phyloP scores from a whole-genome alignment of 352 stramenopile genomes.

The Thalassiosira allenii region DNA sequence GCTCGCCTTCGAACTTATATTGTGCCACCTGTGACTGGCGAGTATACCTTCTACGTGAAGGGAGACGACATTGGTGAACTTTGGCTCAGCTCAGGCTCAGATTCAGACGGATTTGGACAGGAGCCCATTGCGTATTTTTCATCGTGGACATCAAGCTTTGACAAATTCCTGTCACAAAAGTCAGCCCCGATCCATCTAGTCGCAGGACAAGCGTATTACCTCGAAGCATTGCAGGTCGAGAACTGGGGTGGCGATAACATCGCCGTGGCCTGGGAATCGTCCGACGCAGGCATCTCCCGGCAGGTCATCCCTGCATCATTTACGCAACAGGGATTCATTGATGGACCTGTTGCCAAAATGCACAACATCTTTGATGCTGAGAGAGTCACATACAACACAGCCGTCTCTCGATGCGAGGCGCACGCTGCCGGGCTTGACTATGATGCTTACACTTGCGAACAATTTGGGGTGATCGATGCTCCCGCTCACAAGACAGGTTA shows the following conservation, averaged over 20 bases:
- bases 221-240: neutral
- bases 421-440: slow-evolving; percentile 4
- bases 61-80: slow-evolving; percentile 15
- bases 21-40: neutral
- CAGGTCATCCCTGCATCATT: slow-evolving; percentile 2
- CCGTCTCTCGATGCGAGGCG: neutral
- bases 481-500: slow-evolving; percentile 1
- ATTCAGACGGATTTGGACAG: neutral
- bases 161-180: neutral
- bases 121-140: slow-evolving; percentile 1
- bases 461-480: no score
- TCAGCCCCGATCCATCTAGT: neutral
- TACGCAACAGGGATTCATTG: neutral
- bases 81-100: neutral
- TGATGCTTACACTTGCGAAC: no score
- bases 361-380: slow-evolving; percentile 15
- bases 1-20: slow-evolving; percentile 6
- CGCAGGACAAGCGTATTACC: slow-evolving; percentile 1
- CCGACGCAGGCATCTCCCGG: neutral
- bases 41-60: slow-evolving; percentile 10
- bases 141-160: neutral
- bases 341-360: neutral
- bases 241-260: neutral
- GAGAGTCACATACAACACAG: slow-evolving; percentile 28
- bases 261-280: slow-evolving; percentile 7